Evolutionary conservation across 371 early-diverging fungal genomes (phyloP), one percentile per base, ranked within the genome.

Genomic region (Fennellomyces sp.): DNA sequence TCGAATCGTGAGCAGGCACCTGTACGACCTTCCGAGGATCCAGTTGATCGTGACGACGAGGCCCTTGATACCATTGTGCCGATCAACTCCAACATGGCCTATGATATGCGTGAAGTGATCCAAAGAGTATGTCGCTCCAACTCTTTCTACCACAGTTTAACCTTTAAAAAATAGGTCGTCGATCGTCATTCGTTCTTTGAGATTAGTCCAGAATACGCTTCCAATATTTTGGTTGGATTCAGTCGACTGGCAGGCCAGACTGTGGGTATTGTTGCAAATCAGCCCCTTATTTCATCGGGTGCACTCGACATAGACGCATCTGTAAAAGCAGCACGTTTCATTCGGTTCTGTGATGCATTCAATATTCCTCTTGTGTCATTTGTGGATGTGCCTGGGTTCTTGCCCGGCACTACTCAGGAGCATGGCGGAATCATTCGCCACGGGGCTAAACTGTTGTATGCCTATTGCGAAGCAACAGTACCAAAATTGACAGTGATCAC

Each of bases 361-460:
- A 89, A 93, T 66, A 93, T 98, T 58, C 98, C 98, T 1, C 68
- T 97, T 15, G 57, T 98, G 26, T 96, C 97, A 0, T 82, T 98
- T 54, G 98, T 98, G n/a, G 98, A 98, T 67, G 98, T 98, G 5
- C 98, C 98, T 38, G 98, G 98, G 8, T 98, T 98, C 80, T 75
- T 98, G 62, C 98, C 98, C 13, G 98, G 98, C 29, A 93, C 93
- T 21, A 82, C 87, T 11, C 98, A 98, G 73, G 98, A 98, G 75
- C 96, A 98, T 76, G 88, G 87, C 47, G 98, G 98, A 38, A 96
- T 98, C 60, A 98, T 98, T 66, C 85, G 96, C n/a, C 91, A 98
- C 71, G 98, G 98, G 47, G 98, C 98, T 38, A 98, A 98, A 74
- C 82, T 98, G 8, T 75, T 98, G 30, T 96, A 95, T 68, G 98